phyloP scores from a whole-genome alignment of 345 rosid species.

The Iberis pinnata region DNA sequence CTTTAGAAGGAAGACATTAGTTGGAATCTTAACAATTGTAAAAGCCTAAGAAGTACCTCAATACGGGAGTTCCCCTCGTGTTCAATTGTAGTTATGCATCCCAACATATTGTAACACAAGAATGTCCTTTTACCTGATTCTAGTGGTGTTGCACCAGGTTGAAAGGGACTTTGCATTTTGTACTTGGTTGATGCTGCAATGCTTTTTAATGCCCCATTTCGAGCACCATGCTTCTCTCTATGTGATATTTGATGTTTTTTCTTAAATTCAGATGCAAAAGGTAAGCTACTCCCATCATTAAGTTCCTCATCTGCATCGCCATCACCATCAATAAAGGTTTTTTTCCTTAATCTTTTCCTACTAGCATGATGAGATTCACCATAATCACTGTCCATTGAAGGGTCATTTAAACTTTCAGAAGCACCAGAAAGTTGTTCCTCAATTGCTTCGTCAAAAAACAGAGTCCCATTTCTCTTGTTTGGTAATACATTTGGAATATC shows the following conservation, averaged over 20 bases:
- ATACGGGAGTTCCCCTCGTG: slow-evolving; percentile 88
- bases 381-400: slow-evolving; percentile 43
- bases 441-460: slow-evolving; percentile 63
- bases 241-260: slow-evolving; percentile 35
- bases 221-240: slow-evolving; percentile 40
- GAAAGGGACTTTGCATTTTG: slow-evolving; percentile 87
- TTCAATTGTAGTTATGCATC: slow-evolving; percentile 76
- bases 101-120: slow-evolving; percentile 92
- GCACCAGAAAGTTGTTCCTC: slow-evolving; percentile 35
- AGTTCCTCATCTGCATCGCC: slow-evolving; percentile 44
- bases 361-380: slow-evolving; percentile 55
- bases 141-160: slow-evolving; percentile 76
- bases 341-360: slow-evolving; percentile 64
- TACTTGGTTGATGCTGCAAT: slow-evolving; percentile 33
- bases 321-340: slow-evolving; percentile 31
- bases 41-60: slow-evolving; percentile 47
- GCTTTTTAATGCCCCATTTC: slow-evolving; percentile 35
- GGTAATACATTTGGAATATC: slow-evolving; percentile 55
- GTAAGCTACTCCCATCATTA: slow-evolving; percentile 39
- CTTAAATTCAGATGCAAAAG: slow-evolving; percentile 31
- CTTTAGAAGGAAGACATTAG: background rate
- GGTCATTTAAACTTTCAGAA: slow-evolving; percentile 66
- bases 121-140: slow-evolving; percentile 72
- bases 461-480: slow-evolving; percentile 64
- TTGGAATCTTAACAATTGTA: background rate